A percentile compares a stretch with the other conserved stretches of the same genome.
Conservation (phyloP, 495 filamentous ascomycete species). For the Aspergillus funiculosus region DNA sequence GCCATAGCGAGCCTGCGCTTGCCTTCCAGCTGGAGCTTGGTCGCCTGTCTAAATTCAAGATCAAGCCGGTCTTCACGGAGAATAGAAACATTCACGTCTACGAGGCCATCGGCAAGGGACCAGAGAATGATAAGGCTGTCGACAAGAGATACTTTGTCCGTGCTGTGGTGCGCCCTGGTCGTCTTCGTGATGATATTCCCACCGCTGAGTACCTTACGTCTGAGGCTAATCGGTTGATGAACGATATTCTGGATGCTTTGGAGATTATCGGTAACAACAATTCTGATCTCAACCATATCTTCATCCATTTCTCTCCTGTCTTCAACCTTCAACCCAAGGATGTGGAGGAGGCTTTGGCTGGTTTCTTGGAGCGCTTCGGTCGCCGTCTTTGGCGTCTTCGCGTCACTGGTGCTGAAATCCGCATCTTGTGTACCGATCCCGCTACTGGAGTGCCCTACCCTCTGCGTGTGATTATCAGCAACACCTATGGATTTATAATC, state of each 20-base stretch:
- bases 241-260: constrained; percentile 93
- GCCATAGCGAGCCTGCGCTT: constrained; percentile 91
- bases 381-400: constrained; percentile 93
- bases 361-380: constrained; percentile 94
- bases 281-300: constrained; percentile 99
- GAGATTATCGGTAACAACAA: constrained; percentile 99
- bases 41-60: constrained; percentile 91
- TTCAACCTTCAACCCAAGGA: constrained; percentile 88
- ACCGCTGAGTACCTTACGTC: constrained; percentile 97
- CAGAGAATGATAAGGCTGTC: constrained; percentile 69
- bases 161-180: constrained; percentile 85
- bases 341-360: constrained; percentile 88
- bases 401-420: constrained; percentile 95
- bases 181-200: constrained; percentile 92
- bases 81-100: constrained; percentile 99
- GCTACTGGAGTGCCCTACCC: constrained; percentile 80
- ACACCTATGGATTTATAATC: constrained; percentile 98
- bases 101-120: constrained; percentile 88
- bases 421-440: constrained; percentile 93
- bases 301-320: constrained; percentile 96
- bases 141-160: constrained; percentile 95
- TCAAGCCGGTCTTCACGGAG: constrained; percentile 97
- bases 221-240: constrained; percentile 92
- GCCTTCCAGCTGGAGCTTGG: constrained; percentile 97
- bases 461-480: constrained; percentile 92